Evolutionary conservation across 441 rosid genomes (phyloP).

Genomic region (Populus hybrid): DNA sequence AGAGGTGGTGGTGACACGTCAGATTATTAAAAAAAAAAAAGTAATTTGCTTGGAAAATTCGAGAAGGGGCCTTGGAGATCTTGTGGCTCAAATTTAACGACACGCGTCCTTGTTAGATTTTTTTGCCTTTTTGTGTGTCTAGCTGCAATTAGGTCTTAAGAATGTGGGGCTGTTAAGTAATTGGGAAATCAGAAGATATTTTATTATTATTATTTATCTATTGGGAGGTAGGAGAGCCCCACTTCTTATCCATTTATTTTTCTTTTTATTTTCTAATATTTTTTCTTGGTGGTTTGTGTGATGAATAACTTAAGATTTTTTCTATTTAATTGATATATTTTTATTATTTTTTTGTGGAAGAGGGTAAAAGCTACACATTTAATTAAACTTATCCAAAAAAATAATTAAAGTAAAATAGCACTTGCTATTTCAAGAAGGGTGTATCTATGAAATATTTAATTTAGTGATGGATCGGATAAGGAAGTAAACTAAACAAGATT

Average conservation of each 20-base stretch:
- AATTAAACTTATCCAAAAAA: no score
- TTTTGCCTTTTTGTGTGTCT: background rate
- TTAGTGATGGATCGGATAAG: no score
- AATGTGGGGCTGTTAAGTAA: background rate
- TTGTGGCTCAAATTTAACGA: constrained; percentile 50
- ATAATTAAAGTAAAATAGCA: no score
- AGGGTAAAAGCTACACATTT: no score
- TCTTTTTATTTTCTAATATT: no score
- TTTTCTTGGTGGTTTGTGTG: no score
- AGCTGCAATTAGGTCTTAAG: background rate
- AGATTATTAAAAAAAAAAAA: constrained; percentile 5
- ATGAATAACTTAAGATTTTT: no score
- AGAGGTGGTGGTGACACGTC: constrained; percentile 39
- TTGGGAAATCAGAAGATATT: background rate
- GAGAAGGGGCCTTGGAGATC: constrained; percentile 34
- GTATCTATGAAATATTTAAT: no score
- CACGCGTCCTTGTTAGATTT: background rate
- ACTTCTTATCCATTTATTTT: background rate
- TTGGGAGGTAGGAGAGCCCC: background rate
- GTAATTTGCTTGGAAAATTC: constrained; percentile 40
- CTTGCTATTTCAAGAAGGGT: no score
- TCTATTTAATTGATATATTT: no score
- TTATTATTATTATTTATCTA: background rate
- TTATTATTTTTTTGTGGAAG: no score
- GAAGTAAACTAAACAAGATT: no score